phyloP scores from a whole-genome alignment of 2,329 filamentous ascomycete species.

The Tolypocladium endophyticum region DNA sequence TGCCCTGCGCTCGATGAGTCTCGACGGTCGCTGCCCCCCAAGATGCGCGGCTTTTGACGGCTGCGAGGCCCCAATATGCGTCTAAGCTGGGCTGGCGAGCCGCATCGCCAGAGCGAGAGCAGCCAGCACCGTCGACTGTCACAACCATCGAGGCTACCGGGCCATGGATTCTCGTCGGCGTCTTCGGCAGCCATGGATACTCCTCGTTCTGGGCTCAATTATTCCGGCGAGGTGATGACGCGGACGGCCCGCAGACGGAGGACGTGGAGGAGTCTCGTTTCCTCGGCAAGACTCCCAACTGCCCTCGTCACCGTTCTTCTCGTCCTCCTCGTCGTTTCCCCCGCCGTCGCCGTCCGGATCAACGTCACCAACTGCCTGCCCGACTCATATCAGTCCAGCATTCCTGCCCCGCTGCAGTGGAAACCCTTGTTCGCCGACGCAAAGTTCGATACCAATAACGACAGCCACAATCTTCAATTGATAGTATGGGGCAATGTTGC shows the following conservation, averaged over 20 bases:
- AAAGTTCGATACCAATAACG: slow-evolving; percentile 51
- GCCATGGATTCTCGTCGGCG: neutral
- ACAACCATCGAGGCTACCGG: neutral
- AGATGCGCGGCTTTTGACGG: slow-evolving; percentile 12
- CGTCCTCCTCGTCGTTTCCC: slow-evolving; percentile 24
- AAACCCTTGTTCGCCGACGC: slow-evolving; percentile 66
- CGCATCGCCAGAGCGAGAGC: neutral
- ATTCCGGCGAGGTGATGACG: neutral
- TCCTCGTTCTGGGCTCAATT: neutral
- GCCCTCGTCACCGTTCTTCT: slow-evolving; percentile 27
- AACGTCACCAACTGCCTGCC: slow-evolving; percentile 77
- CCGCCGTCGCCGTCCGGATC: slow-evolving; percentile 54
- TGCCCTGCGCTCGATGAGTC: neutral
- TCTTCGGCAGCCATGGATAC: neutral
- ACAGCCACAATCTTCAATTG: slow-evolving; percentile 58
- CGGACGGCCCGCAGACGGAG: neutral
- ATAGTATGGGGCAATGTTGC: slow-evolving; percentile 88
- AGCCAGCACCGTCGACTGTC: neutral
- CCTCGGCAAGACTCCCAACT: slow-evolving; percentile 2
- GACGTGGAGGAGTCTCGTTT: neutral
- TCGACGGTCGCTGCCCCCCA: slow-evolving; percentile 1
- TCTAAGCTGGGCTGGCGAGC: slow-evolving; percentile 7
- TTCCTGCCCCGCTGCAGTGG: slow-evolving; percentile 64
- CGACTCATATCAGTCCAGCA: slow-evolving; percentile 43
- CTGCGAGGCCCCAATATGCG: slow-evolving; percentile 4